Conservation (phyloP, 805 yeast species). For the Hanseniaspora singularis region DNA sequence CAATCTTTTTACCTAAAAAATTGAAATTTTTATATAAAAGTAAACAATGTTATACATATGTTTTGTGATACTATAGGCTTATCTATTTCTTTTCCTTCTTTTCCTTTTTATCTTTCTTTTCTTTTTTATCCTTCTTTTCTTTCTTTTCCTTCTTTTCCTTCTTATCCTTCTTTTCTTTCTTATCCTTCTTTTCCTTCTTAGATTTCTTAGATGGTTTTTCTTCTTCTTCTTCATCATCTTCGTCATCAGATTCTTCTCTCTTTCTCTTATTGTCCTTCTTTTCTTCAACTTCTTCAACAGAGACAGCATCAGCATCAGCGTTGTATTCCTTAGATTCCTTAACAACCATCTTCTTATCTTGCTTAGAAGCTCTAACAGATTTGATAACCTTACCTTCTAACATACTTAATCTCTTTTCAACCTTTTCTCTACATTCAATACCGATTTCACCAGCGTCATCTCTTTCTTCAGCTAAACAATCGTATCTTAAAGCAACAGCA, state of each 20-base stretch:
- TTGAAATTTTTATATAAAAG: neutral
- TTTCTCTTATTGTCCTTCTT: constrained; percentile 29
- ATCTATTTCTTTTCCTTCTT: constrained; percentile 28
- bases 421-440: constrained; percentile 78
- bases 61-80: neutral
- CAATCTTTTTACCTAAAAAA: constrained; percentile 12
- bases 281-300: constrained; percentile 27
- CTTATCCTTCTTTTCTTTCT: constrained; percentile 26
- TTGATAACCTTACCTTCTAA: constrained; percentile 94
- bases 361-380: constrained; percentile 72
- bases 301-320: constrained; percentile 82
- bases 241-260: constrained; percentile 18
- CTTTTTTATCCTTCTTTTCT: constrained; percentile 24
- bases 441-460: constrained; percentile 94
- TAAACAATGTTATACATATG: neutral
- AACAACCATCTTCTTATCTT: constrained; percentile 76
- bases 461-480: constrained; percentile 92
- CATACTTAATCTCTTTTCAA: constrained; percentile 86
- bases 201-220: constrained; percentile 26
- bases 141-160: constrained; percentile 30
- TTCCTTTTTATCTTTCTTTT: constrained; percentile 27
- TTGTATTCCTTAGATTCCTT: constrained; percentile 80
- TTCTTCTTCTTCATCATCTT: constrained; percentile 29
- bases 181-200: constrained; percentile 24
- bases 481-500: constrained; percentile 91